These are phyloP conservation scores for Hirschfeldia incana DNA, from an alignment of 345 rosid species.

Conservation along the genomic window DNA sequence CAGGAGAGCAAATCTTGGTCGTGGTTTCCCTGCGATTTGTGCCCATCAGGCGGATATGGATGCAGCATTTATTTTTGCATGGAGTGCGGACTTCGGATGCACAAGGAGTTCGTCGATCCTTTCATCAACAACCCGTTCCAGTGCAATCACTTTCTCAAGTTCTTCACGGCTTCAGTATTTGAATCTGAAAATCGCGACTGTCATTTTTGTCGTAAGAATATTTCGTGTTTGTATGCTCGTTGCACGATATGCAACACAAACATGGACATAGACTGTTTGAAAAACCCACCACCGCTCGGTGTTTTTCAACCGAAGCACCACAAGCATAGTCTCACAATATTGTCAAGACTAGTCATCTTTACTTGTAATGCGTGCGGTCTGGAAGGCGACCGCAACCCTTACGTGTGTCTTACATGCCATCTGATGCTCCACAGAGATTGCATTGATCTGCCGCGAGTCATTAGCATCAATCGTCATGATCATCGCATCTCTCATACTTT, in stretches of 20 bases:
- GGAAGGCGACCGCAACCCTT: neutral
- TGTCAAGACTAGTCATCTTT: neutral
- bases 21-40: too few species aligned
- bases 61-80: neutral
- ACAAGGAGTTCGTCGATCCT: neutral
- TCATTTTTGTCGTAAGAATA: neutral
- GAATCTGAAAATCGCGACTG: neutral
- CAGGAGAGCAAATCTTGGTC: too few species aligned
- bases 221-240: neutral
- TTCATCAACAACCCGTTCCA: neutral
- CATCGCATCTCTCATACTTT: slow-evolving; percentile 25
- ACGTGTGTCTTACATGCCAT: slow-evolving; percentile 11
- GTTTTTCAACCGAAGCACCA: neutral
- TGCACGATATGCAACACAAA: neutral
- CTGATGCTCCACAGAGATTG: neutral
- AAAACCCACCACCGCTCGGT: neutral
- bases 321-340: neutral
- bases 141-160: neutral
- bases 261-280: neutral
- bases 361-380: slow-evolving; percentile 8
- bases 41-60: too few species aligned
- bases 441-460: slow-evolving; percentile 10
- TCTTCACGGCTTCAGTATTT: neutral
- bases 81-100: neutral
- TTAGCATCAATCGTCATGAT: slow-evolving; percentile 24